Evolutionary conservation across 2,329 filamentous ascomycete genomes (phyloP), one percentile per base, ranked within the genome.

Genomic region (Colletotrichum filicis): DNA sequence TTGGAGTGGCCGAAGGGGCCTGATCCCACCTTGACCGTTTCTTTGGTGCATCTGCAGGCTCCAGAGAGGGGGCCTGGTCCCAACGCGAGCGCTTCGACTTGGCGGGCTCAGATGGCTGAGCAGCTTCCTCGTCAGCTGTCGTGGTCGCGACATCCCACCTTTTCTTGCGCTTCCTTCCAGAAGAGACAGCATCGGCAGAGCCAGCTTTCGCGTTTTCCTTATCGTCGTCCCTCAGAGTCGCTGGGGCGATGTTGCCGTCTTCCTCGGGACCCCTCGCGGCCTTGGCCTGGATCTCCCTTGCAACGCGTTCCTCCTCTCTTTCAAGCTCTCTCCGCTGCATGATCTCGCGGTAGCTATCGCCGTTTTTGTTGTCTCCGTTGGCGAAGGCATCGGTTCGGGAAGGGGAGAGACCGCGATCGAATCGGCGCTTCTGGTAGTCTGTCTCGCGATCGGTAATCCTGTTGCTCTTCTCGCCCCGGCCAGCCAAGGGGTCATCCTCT

Each of bases 341-440:
- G 65, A 97, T 89, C 76, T 97, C 94, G 77, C 94, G 91, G 81
- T 98, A 99, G 73, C 91, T 96, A 74, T 93, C 88, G 22, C 94
- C 95, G 76, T 95, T 92, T 68, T 90, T 90, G 32, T 89, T 86
- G 28, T 89, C 89, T 71, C 91, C 92, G 79, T 95, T 94, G 75
- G 92, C 93, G 79, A 97, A 97, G 0, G 95, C 92, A 80, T 98
- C 95, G 74, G 92, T 94, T 79, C 95, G 92, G 9, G 94, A 95
- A 5, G 95, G 95, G 26, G 95, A 97, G 75, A 98, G 87, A 65
- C 91, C 92, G 74, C 97, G 95, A 81, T 98, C 92, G 82, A 97
- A 97, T 73, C 95, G 92, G 76, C 95, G 94, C 85, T 97, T 98
- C 85, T 99, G 97, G 82, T 99, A 99, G 80, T 98, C 96, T 75